Base-by-base conservation (phyloP, 176 grass and related monocot genomes). In the Ensete ventricosum region DNA sequence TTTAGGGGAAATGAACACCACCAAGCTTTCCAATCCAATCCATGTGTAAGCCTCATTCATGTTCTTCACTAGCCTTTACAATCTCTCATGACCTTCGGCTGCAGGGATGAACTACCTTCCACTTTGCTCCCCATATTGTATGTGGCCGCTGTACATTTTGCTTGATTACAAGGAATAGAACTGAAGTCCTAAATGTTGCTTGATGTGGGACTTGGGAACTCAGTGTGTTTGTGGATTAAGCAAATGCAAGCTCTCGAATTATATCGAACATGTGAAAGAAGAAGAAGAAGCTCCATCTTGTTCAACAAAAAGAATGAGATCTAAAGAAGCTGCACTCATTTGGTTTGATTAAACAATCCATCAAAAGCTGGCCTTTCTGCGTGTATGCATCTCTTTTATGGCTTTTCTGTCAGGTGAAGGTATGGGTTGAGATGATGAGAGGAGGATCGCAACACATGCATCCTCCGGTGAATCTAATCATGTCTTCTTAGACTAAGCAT, bases 391-490 rank as follows among this genome's bases (percentile, higher is more conserved):
- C 34, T 43, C 34, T 43, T 43, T 43, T 43, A 11, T 24, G 21
- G 63, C 63, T 25, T 65, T 65, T 67, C n/a, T 78, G 29, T 11
- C 62, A 51, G 78, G 84, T 76, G 71, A 16, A 1, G 50, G 54
- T 57, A 76, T 82, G 83, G 83, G 55, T 26, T 43, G 34, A 43
- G 55, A 81, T 86, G 78, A 89, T 86, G 82, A 54, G 54, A 20
- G 50, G 21, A 67, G 69, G 80, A 82, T 90, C 84, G 76, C 48
- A 78, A 83, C 85, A 78, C 88, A 91, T 88, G 89, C 85, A 60
- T 22, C 51, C 78, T 84, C 78, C 53, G 67, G 79, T n/a, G 52
- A 69, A 78, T 69, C 65, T 68, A 57, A 78, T 69, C 77, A 78
- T 77, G 51, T 1, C 62, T 65, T 65, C 9, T 62, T 77, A 50